Base-by-base conservation (phyloP, 805 yeast genomes). In the Candida bentonensis region DNA sequence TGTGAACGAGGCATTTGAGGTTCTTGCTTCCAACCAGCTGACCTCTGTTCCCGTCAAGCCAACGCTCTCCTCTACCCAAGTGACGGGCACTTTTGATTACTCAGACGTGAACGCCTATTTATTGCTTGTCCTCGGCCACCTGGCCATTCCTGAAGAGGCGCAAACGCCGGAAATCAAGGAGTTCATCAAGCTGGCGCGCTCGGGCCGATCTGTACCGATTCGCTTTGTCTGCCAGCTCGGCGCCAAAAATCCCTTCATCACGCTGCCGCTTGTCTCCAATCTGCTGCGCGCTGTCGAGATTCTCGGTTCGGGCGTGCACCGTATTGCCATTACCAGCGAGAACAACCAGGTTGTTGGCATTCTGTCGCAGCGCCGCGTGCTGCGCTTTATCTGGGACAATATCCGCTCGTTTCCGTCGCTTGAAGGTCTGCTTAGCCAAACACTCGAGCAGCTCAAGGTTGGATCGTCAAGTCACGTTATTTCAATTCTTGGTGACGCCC, bases 241-340 rank as follows among this genome's bases (percentile, higher is more conserved):
- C 21, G 87, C 86, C 25, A 88, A 88, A 58, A 89, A 86, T 56
- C 95, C 95, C 2, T 86, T 88, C 57, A 72, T 82, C 49, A 82
- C 84, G 57, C 67, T 92, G 46, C 73, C 77, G 39, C 87, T 84
- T 53, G 57, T 68, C 15, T 52, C 63, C 21, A 74, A 78, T 20
- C 66, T 89, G 43, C 70, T 79, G 36, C 72, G 76, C 3, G 96
- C 85, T 2, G 82, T 84, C 53, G 94, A 86, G 60, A 78, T 83
- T 11, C 68, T 89, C 49, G 97, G 96, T n/a, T 76, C 83, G 33
- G 98, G 98, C 20, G 95, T 88, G 2, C 98, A 92, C 64, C 72
- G 98, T 58, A 76, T 89, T 20, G 95, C 96, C 9, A 83, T 88
- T 45, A 72, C 81, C 21, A 68, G 76, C 56, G 60, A 60, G 21